These are phyloP conservation scores for Aureobasidium uvarum DNA, from an alignment of 2,329 filamentous ascomycete species.

Conservation along the genomic window DNA sequence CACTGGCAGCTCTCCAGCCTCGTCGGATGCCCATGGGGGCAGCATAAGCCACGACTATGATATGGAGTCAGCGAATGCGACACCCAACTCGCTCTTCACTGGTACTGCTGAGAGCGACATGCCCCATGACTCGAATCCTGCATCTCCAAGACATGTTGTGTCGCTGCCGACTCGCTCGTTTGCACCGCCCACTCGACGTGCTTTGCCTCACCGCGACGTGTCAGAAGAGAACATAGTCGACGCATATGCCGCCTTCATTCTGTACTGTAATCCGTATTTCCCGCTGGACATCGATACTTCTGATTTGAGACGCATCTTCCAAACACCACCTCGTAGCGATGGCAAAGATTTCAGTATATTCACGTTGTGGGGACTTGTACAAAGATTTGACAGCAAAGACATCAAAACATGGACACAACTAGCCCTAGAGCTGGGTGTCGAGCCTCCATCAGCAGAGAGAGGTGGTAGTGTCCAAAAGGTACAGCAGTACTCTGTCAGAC, in stretches of 20 bases:
- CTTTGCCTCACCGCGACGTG: constrained; percentile 66
- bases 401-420: constrained; percentile 92
- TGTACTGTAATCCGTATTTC: constrained; percentile 87
- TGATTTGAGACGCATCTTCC: constrained; percentile 72
- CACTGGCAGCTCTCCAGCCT: constrained; percentile 20
- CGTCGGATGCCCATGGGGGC: neutral
- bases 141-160: constrained; percentile 13
- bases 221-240: constrained; percentile 71
- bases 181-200: constrained; percentile 5
- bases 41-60: constrained; percentile 11
- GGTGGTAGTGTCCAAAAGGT: constrained; percentile 85
- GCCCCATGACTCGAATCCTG: constrained; percentile 3
- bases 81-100: constrained; percentile 18
- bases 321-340: constrained; percentile 78
- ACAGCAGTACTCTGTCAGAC: constrained; percentile 86
- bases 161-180: neutral
- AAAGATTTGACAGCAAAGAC: constrained; percentile 73
- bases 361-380: constrained; percentile 72
- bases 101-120: constrained; percentile 2
- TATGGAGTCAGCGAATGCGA: constrained; percentile 13
- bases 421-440: constrained; percentile 82
- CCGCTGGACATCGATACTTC: constrained; percentile 66
- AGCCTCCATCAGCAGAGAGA: constrained; percentile 75
- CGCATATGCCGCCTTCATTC: constrained; percentile 78
- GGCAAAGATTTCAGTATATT: constrained; percentile 82